Evolutionary conservation across 768 basidiomycete species (phyloP), one percentile per base, ranked within the genome.

Genomic region (Mycena haematopus): DNA sequence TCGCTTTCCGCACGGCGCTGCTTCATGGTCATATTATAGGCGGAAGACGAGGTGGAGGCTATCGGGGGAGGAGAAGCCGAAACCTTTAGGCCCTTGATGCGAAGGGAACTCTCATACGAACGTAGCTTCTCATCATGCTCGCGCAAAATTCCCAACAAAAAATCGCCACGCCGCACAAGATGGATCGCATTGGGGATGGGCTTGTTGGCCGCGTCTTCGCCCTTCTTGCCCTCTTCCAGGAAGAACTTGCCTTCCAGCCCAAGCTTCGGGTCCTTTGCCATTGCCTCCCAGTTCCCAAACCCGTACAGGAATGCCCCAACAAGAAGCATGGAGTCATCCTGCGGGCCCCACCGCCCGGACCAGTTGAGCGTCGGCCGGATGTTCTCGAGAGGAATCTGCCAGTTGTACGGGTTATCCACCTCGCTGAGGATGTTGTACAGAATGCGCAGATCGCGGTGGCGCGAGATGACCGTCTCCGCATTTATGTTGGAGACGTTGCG

Each of bases 171-270:
- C 53, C 97, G 91, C 44, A 99, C 96, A 51, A 99, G 90, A 76
- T 99, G 97, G 64, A 99, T 98, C 31, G 97, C 94, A 70, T 96
- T 97, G 36, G 97, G 97, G 69, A 96, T 96, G 10, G 93, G 93
- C 71, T 93, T 86, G 67, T 85, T 91, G 17, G 91, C 82, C 40
- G 88, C 77, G 69, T 95, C 92, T 78, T 94, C 91, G 33, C 88
- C 90, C 76, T 97, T 96, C 80, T 98, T 99, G 69, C 91, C 93
- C 75, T 98, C 96, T 73, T 98, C 97, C 54, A 99, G 82, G 87
- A 98, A 99, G 80, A 99, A 96, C 73, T 98, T 98, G 75, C 91
- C 94, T 1, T 87, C 84, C 15, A 99, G 82, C 2, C 88, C 87
- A 14, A 99, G 87, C 62, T 86, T 86, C 14, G 86, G 75, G 73